These are phyloP conservation scores for Aspergillus avenaceus DNA, from an alignment of 495 filamentous ascomycete species.

Conservation along the genomic window DNA sequence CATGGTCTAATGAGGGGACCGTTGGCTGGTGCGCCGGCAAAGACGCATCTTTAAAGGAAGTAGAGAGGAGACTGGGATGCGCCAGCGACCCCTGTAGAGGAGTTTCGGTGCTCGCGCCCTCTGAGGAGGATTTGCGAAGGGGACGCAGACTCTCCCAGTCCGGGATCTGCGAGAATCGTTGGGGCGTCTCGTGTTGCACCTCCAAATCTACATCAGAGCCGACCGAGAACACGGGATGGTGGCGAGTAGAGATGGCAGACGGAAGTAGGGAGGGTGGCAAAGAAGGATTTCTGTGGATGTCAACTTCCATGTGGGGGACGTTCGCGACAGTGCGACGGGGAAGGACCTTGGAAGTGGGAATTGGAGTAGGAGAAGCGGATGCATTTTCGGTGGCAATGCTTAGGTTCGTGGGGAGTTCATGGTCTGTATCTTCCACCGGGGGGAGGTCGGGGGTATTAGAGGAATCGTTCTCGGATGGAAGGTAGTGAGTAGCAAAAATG, in stretches of 20 bases:
- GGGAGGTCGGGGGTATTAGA: constrained; percentile 46
- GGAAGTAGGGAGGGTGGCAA: constrained; percentile 31
- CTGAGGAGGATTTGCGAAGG: constrained; percentile 16
- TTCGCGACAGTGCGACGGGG: constrained; percentile 28
- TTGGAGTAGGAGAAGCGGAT: constrained; percentile 26
- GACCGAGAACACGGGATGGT: constrained; percentile 27
- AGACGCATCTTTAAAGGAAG: constrained; percentile 25
- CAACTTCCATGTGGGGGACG: constrained; percentile 43
- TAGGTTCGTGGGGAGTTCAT: constrained; percentile 27
- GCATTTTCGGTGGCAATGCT: constrained; percentile 30
- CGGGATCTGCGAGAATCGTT: constrained; percentile 11
- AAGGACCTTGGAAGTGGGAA: constrained; percentile 35
- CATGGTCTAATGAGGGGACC: constrained; percentile 15
- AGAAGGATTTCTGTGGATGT: constrained; percentile 37
- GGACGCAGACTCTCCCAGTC: constrained; percentile 6
- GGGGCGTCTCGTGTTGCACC: constrained; percentile 18
- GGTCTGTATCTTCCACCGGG: constrained; percentile 29
- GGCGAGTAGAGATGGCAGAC: constrained; percentile 20
- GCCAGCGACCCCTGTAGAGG: constrained; percentile 17
- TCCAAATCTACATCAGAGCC: constrained; percentile 24
- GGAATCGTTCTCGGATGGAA: constrained; percentile 42
- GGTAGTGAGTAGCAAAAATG: constrained; percentile 61
- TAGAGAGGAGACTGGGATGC: constrained; percentile 27
- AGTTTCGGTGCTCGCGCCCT: constrained; percentile 22
- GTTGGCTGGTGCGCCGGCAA: constrained; percentile 16